Evolutionary conservation across 768 basidiomycete species (phyloP).

Genomic region (Amanita jacksonii): DNA sequence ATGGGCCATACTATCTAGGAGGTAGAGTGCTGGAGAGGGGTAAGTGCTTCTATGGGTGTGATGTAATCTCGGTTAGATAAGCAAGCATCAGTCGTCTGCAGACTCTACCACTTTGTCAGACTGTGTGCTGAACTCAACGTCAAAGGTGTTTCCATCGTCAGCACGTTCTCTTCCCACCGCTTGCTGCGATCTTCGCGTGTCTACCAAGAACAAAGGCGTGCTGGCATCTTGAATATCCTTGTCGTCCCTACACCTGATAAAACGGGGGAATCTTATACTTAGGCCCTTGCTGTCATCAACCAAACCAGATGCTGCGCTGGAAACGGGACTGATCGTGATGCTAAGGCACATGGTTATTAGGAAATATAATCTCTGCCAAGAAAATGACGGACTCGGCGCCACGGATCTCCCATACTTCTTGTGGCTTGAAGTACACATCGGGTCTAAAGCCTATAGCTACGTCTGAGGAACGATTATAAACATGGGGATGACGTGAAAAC

Average conservation of each 20-base stretch:
- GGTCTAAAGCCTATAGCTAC: slow-evolving; percentile 45
- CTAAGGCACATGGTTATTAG: slow-evolving; percentile 23
- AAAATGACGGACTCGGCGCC: slow-evolving; percentile 49
- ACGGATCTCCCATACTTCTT: slow-evolving; percentile 85
- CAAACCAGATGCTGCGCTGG: slow-evolving; percentile 63
- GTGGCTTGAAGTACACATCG: slow-evolving; percentile 60
- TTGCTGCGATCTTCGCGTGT: slow-evolving; percentile 60
- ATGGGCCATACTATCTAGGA: too few relatives aligned
- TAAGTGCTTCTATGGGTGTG: too few relatives aligned
- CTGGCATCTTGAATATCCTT: slow-evolving; percentile 67
- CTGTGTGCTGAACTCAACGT: slow-evolving; percentile 27
- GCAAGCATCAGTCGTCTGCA: background rate
- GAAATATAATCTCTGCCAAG: background rate
- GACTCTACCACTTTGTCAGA: background rate
- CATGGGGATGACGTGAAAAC: slow-evolving; percentile 10
- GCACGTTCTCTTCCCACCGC: slow-evolving; percentile 17
- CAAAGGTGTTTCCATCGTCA: slow-evolving; percentile 55
- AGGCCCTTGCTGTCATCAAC: slow-evolving; percentile 50
- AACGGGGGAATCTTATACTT: slow-evolving; percentile 83
- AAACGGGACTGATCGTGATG: slow-evolving; percentile 80
- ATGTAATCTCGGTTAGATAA: too few relatives aligned
- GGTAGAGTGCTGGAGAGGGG: too few relatives aligned
- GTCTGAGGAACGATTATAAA: slow-evolving; percentile 3
- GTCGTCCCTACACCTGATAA: slow-evolving; percentile 65
- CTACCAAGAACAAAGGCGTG: slow-evolving; percentile 57